phyloP scores from a whole-genome alignment of 805 yeast genomes.

The Yamadazyma kitorensis region DNA sequence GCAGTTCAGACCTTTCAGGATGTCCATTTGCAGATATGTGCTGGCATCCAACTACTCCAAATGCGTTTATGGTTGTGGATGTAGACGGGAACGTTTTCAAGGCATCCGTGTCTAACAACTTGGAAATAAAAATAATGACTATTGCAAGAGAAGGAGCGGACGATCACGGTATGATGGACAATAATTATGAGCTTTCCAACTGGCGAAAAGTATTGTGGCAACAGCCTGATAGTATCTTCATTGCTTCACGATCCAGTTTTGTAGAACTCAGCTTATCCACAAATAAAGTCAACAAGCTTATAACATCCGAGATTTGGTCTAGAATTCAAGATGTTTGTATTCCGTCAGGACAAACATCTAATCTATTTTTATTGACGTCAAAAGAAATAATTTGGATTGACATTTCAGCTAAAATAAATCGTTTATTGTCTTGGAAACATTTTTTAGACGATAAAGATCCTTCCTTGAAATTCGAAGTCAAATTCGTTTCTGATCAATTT shows the following conservation, averaged over 20 bases:
- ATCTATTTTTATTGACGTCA: slow-evolving; percentile 59
- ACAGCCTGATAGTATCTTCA: slow-evolving; percentile 22
- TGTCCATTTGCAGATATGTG: slow-evolving; percentile 44
- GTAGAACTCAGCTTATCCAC: slow-evolving; percentile 22
- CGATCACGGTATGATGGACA: slow-evolving; percentile 30
- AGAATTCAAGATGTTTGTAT: slow-evolving; percentile 41
- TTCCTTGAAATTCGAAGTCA: slow-evolving; percentile 42
- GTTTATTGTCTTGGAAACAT: slow-evolving; percentile 74
- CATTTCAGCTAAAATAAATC: slow-evolving; percentile 23
- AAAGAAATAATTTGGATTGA: slow-evolving; percentile 58
- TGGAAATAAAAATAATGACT: neutral
- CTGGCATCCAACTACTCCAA: slow-evolving; percentile 41
- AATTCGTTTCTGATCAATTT: slow-evolving; percentile 18
- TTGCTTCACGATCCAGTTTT: slow-evolving; percentile 44
- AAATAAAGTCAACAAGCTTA: slow-evolving; percentile 22
- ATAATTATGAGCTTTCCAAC: slow-evolving; percentile 45
- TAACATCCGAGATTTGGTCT: slow-evolving; percentile 55
- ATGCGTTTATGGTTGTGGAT: slow-evolving; percentile 46
- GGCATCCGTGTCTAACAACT: slow-evolving; percentile 22
- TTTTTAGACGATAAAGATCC: slow-evolving; percentile 53
- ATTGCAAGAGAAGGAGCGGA: neutral
- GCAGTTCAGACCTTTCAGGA: slow-evolving; percentile 1
- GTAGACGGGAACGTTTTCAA: slow-evolving; percentile 51
- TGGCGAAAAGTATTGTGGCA: slow-evolving; percentile 56
- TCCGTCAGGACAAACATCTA: slow-evolving; percentile 14